Conservation (phyloP, 2,329 filamentous ascomycete species). For the Xylaria sp. region DNA sequence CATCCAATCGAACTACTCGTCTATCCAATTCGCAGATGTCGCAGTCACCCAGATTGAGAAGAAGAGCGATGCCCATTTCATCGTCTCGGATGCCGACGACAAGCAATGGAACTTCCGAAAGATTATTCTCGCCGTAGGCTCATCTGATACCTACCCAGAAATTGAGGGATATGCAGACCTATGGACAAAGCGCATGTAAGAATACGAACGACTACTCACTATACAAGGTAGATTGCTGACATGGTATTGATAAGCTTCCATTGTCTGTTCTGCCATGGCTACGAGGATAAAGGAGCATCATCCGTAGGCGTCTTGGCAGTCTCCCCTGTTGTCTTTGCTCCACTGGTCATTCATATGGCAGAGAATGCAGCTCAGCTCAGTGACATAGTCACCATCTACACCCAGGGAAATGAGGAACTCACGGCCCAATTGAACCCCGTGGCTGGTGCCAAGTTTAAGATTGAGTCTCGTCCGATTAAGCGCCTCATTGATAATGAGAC, state of each 20-base stretch:
- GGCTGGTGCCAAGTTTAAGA: slow-evolving; percentile 26
- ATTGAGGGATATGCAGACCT: slow-evolving; percentile 38
- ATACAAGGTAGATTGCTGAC: not conserved
- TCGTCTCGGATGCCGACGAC: slow-evolving; percentile 41
- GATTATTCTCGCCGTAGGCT: slow-evolving; percentile 39
- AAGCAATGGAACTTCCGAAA: slow-evolving; percentile 39
- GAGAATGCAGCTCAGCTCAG: slow-evolving; percentile 39
- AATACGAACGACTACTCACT: not conserved
- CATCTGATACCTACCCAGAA: slow-evolving; percentile 33
- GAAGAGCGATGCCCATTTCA: slow-evolving; percentile 47
- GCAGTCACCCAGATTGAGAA: slow-evolving; percentile 36
- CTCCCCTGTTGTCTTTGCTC: slow-evolving; percentile 19
- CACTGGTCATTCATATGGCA: slow-evolving; percentile 35
- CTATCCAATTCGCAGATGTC: slow-evolving; percentile 38
- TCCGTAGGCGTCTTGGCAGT: slow-evolving; percentile 38
- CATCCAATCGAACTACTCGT: slow-evolving; percentile 32
- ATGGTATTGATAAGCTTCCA: slow-evolving; percentile 33
- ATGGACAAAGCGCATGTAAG: slow-evolving; percentile 40
- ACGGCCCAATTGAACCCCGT: slow-evolving; percentile 14
- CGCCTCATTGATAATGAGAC: slow-evolving; percentile 21
- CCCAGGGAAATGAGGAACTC: slow-evolving; percentile 38
- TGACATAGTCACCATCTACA: slow-evolving; percentile 41
- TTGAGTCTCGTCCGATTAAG: slow-evolving; percentile 45
- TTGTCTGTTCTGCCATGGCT: slow-evolving; percentile 41
- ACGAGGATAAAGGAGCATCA: slow-evolving; percentile 37